phyloP scores from a whole-genome alignment of 1,284 basidiomycete species.

The Sporisorium sorghi region DNA sequence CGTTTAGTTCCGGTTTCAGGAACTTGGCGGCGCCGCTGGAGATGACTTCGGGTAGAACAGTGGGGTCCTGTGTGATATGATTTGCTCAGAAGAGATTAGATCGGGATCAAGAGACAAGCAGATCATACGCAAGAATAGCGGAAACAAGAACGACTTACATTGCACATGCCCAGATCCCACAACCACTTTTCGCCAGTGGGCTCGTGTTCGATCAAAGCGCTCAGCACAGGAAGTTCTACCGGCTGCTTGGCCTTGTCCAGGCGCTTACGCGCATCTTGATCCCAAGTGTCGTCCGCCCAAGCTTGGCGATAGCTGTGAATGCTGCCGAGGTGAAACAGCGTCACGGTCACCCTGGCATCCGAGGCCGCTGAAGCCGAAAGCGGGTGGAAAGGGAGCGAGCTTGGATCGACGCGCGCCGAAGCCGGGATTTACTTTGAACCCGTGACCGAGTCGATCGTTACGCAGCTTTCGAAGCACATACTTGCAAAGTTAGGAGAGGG shows the following conservation, averaged over 20 bases:
- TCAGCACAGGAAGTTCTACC: slow-evolving; percentile 21
- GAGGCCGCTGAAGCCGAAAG: background rate
- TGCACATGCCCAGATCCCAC: slow-evolving; percentile 27
- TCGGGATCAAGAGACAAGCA: no score
- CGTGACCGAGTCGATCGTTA: slow-evolving; percentile 9
- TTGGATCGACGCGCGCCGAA: slow-evolving; percentile 18
- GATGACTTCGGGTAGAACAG: slow-evolving; percentile 7
- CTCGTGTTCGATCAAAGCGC: slow-evolving; percentile 23
- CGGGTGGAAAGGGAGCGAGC: slow-evolving; percentile 18
- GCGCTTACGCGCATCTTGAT: background rate
- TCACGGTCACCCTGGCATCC: slow-evolving; percentile 8
- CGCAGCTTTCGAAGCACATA: slow-evolving; percentile 21
- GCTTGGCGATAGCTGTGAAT: slow-evolving; percentile 21
- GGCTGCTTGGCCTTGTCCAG: slow-evolving; percentile 10
- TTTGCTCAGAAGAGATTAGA: no score
- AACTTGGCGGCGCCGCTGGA: slow-evolving; percentile 13
- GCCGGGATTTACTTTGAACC: slow-evolving; percentile 23
- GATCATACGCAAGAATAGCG: no score
- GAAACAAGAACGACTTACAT: slow-evolving; percentile 19
- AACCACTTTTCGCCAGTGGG: slow-evolving; percentile 16
- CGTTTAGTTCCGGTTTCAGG: slow-evolving; percentile 2
- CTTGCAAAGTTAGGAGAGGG: background rate
- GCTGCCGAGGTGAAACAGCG: slow-evolving; percentile 24
- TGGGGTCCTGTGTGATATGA: slow-evolving; percentile 1
- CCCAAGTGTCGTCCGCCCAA: slow-evolving; percentile 36